Evolutionary conservation across 225 moss, liverwort and hornwort genomes (phyloP).

Genomic region (Marchantia paleacea): DNA sequence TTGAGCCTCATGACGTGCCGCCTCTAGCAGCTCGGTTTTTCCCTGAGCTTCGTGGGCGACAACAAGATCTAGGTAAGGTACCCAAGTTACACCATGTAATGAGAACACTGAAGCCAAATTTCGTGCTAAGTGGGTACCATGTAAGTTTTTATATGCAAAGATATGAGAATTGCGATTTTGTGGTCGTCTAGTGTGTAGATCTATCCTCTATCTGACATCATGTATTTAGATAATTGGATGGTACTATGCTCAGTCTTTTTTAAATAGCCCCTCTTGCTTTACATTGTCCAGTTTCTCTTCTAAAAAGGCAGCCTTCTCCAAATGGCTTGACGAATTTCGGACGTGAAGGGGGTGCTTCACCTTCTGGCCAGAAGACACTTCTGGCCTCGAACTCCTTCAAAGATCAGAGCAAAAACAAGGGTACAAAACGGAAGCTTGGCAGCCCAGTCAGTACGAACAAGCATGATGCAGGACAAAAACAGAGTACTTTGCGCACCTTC

Average conservation of each 20-base stretch:
- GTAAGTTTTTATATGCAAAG: no score
- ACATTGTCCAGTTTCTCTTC: slow-evolving; percentile 56
- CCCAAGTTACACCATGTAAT: background rate
- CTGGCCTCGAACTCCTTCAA: background rate
- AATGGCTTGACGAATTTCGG: background rate
- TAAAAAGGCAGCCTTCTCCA: slow-evolving; percentile 50
- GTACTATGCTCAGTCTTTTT: no score
- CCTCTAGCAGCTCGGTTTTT: slow-evolving; percentile 91
- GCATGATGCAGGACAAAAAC: slow-evolving; percentile 7
- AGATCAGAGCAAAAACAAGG: slow-evolving; percentile 19
- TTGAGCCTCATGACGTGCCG: slow-evolving; percentile 71
- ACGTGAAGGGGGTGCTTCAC: background rate
- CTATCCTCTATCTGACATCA: no score
- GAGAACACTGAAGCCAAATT: no score
- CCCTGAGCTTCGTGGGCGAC: slow-evolving; percentile 97
- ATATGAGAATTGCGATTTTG: no score
- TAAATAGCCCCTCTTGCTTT: background rate
- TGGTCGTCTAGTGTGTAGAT: no score
- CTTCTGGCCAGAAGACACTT: background rate
- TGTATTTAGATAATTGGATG: no score
- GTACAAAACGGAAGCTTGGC: slow-evolving; percentile 3
- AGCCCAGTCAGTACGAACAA: slow-evolving; percentile 1
- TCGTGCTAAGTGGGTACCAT: no score
- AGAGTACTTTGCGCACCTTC: slow-evolving; percentile 31
- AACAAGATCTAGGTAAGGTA: slow-evolving; percentile 71